Percentiles rank a stretch among this genome's conserved stretches.
Conservation (phyloP, 2,329 filamentous ascomycete genomes). For the Calonectria ilicicola region DNA sequence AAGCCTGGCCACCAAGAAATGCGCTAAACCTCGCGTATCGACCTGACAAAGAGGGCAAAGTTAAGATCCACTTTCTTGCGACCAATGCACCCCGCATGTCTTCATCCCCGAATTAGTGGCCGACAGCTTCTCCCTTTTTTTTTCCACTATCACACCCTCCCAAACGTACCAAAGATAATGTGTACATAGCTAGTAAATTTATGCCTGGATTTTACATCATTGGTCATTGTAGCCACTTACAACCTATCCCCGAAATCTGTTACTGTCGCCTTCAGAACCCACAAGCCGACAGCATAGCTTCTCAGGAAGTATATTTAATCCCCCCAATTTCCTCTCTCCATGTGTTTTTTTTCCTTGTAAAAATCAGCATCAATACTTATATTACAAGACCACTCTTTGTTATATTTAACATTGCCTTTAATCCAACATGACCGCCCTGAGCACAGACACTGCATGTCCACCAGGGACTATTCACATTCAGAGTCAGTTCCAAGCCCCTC, state of each 20-base stretch:
- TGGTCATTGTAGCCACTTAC: not conserved
- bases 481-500: not conserved
- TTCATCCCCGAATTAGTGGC: not conserved
- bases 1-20: not conserved
- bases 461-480: not conserved
- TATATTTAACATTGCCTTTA: too few species aligned
- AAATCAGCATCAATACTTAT: not conserved
- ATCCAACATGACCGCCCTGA: not conserved
- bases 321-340: not conserved
- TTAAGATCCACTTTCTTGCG: not conserved
- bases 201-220: not conserved
- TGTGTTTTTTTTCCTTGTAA: not conserved
- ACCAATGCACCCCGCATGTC: not conserved
- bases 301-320: not conserved
- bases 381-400: not conserved
- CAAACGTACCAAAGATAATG: not conserved
- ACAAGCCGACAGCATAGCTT: not conserved
- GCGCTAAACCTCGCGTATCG: slow-evolving; percentile 1
- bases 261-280: not conserved
- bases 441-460: not conserved
- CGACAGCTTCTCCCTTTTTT: not conserved
- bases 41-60: not conserved
- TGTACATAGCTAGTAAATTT: not conserved
- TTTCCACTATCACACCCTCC: not conserved
- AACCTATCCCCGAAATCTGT: not conserved